Evolutionary conservation across 2,329 filamentous ascomycete species (phyloP).

Genomic region (Macroventuria anomochaeta): DNA sequence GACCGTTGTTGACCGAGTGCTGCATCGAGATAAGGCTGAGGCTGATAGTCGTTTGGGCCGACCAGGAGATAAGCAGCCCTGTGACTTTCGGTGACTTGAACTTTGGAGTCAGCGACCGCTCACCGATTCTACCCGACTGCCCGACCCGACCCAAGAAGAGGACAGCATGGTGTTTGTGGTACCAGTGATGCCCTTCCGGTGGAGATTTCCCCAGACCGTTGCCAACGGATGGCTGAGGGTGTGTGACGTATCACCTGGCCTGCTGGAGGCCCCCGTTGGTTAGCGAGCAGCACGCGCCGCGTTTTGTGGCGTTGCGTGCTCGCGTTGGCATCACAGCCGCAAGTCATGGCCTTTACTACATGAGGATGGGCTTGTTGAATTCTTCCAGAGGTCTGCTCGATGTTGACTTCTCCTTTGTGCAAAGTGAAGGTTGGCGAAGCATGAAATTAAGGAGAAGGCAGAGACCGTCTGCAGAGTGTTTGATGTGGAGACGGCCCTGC

Average conservation of each 20-base stretch:
- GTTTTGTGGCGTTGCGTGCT: neutral
- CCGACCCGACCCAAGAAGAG: constrained; percentile 8
- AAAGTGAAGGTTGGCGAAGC: constrained; percentile 13
- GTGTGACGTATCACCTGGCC: constrained; percentile 13
- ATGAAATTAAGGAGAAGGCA: constrained; percentile 33
- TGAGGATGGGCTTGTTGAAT: neutral
- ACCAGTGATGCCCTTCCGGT: constrained; percentile 2
- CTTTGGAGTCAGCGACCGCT: constrained; percentile 13
- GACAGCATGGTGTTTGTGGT: constrained; percentile 2
- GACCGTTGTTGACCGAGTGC: constrained; percentile 14
- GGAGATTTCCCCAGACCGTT: neutral
- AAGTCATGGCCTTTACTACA: neutral
- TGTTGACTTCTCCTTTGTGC: constrained; percentile 33
- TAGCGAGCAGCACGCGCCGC: constrained; percentile 17
- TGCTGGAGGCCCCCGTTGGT: constrained; percentile 4
- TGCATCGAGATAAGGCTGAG: constrained; percentile 20
- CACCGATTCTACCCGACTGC: constrained; percentile 17
- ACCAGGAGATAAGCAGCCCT: constrained; percentile 13
- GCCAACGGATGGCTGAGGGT: constrained; percentile 4
- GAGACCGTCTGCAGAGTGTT: constrained; percentile 4
- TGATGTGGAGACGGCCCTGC: constrained; percentile 10
- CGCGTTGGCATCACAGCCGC: neutral
- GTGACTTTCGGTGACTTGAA: constrained; percentile 12
- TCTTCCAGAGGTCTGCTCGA: neutral
- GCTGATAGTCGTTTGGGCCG: constrained; percentile 14